A percentile compares a stretch with the other conserved stretches of the same genome.
These are phyloP conservation scores for Neurospora intermedia DNA, from an alignment of 495 filamentous ascomycete species.

Conservation along the genomic window DNA sequence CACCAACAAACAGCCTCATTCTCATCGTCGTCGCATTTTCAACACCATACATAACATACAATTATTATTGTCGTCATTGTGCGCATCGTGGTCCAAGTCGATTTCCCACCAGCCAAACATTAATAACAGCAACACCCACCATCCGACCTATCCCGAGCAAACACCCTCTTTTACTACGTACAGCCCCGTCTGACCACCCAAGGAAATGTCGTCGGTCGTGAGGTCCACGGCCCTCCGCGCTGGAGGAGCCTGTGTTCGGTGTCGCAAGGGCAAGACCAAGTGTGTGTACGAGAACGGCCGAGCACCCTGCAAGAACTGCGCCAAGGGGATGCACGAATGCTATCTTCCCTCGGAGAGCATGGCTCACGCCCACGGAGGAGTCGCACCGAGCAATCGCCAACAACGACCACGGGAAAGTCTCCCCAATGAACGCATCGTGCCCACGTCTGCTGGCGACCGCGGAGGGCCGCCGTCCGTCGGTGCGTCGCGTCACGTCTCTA, in stretches of 20 bases:
- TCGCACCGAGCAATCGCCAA: conserved; percentile 22
- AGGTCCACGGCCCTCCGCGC: conserved; percentile 41
- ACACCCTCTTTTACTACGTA: not conserved
- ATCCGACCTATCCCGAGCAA: not conserved
- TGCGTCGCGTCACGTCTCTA: conserved; percentile 34
- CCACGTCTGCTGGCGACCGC: conserved; percentile 32
- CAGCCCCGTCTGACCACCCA: not conserved
- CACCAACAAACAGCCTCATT: not conserved
- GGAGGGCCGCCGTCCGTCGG: conserved; percentile 27
- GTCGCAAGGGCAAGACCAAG: conserved; percentile 45
- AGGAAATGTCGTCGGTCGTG: conserved; percentile 34
- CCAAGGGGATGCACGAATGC: conserved; percentile 45
- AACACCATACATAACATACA: not conserved
- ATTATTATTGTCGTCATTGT: not conserved
- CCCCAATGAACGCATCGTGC: conserved; percentile 33
- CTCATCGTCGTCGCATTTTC: not conserved
- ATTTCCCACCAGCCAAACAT: not conserved
- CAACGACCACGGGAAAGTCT: conserved; percentile 33
- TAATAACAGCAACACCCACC: not conserved
- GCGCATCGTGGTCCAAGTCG: not conserved
- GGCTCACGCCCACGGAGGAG: conserved; percentile 37
- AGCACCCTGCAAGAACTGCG: conserved; percentile 42
- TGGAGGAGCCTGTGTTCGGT: conserved; percentile 43
- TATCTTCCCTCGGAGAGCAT: conserved; percentile 42
- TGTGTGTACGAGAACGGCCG: conserved; percentile 43